These are phyloP conservation scores for Wickerhamiella kurtzmanii DNA, from an alignment of 805 yeast species.

Conservation along the genomic window DNA sequence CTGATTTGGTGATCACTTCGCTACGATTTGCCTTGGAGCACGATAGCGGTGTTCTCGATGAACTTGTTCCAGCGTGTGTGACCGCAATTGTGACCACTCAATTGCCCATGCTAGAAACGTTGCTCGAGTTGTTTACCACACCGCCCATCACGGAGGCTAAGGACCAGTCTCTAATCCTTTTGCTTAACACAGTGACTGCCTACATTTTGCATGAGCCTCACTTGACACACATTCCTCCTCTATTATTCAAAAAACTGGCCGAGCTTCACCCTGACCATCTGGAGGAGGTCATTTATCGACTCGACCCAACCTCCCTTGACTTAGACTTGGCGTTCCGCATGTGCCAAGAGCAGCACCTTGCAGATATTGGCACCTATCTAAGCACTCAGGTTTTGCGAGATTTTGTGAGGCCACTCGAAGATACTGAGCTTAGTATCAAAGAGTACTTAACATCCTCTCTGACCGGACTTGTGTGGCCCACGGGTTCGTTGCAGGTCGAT, in stretches of 20 bases:
- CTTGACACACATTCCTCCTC: constrained; percentile 40
- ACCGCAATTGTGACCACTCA: constrained; percentile 27
- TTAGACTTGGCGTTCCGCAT: constrained; percentile 59
- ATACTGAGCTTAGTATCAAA: constrained; percentile 3
- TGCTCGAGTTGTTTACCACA: constrained; percentile 31
- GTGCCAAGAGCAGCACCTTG: constrained; percentile 42
- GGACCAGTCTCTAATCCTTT: constrained; percentile 27
- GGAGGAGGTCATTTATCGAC: constrained; percentile 53
- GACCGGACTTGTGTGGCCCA: constrained; percentile 75
- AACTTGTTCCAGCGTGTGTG: constrained; percentile 30
- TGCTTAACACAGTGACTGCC: constrained; percentile 30
- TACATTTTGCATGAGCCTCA: background rate
- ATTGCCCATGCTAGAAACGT: constrained; percentile 28
- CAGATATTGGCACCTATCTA: constrained; percentile 53
- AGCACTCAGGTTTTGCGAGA: constrained; percentile 63
- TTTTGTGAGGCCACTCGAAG: constrained; percentile 30
- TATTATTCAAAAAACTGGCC: constrained; percentile 49
- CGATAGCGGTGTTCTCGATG: constrained; percentile 20
- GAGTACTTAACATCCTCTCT: constrained; percentile 50
- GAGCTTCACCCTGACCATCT: constrained; percentile 35
- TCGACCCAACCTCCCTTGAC: constrained; percentile 59
- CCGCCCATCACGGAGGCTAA: constrained; percentile 11
- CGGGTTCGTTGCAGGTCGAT: constrained; percentile 28
- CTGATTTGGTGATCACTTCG: constrained; percentile 43
- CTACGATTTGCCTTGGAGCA: constrained; percentile 32